phyloP scores from a whole-genome alignment of 2,329 filamentous ascomycete genomes.

The Taxawa tesnikishii region DNA sequence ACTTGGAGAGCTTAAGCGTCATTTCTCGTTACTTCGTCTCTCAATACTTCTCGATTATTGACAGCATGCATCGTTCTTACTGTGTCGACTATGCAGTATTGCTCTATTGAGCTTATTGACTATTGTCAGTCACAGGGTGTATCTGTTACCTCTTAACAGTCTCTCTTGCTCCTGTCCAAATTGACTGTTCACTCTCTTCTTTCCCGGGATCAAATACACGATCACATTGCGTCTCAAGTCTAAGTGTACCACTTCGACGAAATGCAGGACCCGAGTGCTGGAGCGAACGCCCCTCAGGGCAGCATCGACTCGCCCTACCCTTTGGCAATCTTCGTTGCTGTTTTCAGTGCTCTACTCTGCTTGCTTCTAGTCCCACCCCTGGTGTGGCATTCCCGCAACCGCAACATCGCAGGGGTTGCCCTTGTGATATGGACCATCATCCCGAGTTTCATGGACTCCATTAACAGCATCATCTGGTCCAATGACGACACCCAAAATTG shows the following conservation, averaged over 20 bases:
- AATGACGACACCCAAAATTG: constrained; percentile 40
- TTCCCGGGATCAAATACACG: background rate
- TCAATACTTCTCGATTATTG: background rate
- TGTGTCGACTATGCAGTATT: constrained; percentile 1
- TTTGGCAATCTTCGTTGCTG: constrained; percentile 30
- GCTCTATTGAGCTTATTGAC: constrained; percentile 2
- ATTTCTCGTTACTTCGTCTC: constrained; percentile 1
- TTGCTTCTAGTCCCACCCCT: constrained; percentile 45
- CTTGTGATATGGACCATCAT: constrained; percentile 45
- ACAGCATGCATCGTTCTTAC: background rate
- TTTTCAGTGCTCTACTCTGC: constrained; percentile 37
- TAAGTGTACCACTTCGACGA: background rate
- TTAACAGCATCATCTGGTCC: constrained; percentile 55
- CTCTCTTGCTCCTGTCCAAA: background rate
- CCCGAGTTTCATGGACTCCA: constrained; percentile 44
- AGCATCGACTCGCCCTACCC: constrained; percentile 13
- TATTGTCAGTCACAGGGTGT: background rate
- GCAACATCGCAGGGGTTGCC: constrained; percentile 46
- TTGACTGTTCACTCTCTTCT: background rate
- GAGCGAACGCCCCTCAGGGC: background rate
- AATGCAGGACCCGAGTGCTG: too few species aligned
- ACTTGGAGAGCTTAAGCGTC: constrained; percentile 1
- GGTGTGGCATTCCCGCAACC: constrained; percentile 46
- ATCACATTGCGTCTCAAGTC: background rate
- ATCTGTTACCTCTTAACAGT: constrained; percentile 1